These are phyloP conservation scores for Leccinum broughii DNA, from an alignment of 768 basidiomycete species.

Conservation along the genomic window DNA sequence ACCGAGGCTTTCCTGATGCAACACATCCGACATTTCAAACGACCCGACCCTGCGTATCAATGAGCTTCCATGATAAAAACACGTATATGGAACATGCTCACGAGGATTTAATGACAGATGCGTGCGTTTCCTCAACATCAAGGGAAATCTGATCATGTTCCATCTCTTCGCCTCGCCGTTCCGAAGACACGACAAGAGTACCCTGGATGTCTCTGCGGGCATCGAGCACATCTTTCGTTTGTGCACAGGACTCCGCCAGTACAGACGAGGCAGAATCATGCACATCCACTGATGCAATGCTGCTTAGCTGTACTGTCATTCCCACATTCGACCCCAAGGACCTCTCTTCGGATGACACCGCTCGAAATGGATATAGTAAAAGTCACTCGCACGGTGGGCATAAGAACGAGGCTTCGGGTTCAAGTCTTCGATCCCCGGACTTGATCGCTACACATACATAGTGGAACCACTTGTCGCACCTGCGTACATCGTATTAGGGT, in stretches of 20 bases:
- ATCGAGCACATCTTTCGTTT: neutral
- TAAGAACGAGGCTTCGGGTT: slow-evolving; percentile 31
- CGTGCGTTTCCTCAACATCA: neutral
- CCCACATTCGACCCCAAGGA: neutral
- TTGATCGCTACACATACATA: slow-evolving; percentile 49
- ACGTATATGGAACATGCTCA: neutral
- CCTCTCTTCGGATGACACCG: neutral
- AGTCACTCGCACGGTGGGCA: slow-evolving; percentile 46
- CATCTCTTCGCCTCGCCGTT: neutral
- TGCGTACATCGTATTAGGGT: slow-evolving; percentile 12
- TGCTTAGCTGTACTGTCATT: neutral
- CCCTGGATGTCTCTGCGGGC: neutral
- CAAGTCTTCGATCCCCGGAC: slow-evolving; percentile 38
- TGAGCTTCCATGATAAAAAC: neutral
- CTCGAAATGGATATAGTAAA: neutral
- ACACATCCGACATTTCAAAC: neutral
- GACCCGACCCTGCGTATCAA: slow-evolving; percentile 1
- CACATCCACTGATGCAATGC: neutral
- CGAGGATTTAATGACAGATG: neutral
- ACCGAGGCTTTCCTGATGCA: neutral
- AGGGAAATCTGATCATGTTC: neutral
- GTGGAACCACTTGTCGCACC: slow-evolving; percentile 51
- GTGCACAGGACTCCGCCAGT: neutral
- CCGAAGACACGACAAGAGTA: neutral
- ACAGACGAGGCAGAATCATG: neutral